Percentiles rank a stretch among this genome's conserved stretches.
phyloP scores from a whole-genome alignment of 2,329 filamentous ascomycete genomes.

The Talaromyces sp. region DNA sequence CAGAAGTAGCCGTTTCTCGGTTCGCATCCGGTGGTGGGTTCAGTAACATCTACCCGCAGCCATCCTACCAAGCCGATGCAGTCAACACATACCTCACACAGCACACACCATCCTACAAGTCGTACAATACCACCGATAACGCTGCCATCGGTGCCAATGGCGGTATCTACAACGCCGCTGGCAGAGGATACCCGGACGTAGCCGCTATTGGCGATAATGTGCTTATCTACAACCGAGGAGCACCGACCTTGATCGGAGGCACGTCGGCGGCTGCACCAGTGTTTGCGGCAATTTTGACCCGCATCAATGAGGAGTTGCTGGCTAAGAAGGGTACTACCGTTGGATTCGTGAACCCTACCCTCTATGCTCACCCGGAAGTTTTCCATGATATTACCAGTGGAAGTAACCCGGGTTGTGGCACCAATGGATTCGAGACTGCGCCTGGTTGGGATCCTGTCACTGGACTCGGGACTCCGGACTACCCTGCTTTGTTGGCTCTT shows the following conservation, averaged over 20 bases:
- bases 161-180: conserved; percentile 47
- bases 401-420: conserved; percentile 30
- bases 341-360: conserved; percentile 60
- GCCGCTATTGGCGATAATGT: conserved; percentile 49
- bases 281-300: conserved; percentile 56
- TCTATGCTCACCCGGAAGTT: conserved; percentile 46
- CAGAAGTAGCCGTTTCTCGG: conserved; percentile 28
- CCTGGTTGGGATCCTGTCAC: conserved; percentile 33
- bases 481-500: conserved; percentile 30
- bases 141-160: conserved; percentile 33
- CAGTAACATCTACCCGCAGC: conserved; percentile 45
- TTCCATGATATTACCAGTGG: conserved; percentile 33
- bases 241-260: conserved; percentile 26
- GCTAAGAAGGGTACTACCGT: conserved; percentile 48
- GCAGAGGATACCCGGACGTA: conserved; percentile 61
- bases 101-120: conserved; percentile 31
- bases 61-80: conserved; percentile 41
- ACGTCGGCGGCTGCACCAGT: conserved; percentile 53
- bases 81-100: conserved; percentile 41
- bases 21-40: conserved; percentile 47
- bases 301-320: conserved; percentile 61
- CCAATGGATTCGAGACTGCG: conserved; percentile 26
- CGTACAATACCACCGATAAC: conserved; percentile 33
- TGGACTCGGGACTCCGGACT: conserved; percentile 33
- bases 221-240: conserved; percentile 27